Percentiles rank a stretch among this genome's conserved stretches.
phyloP scores from a whole-genome alignment of 2,329 filamentous ascomycete genomes.

The Venturia oleaginea region DNA sequence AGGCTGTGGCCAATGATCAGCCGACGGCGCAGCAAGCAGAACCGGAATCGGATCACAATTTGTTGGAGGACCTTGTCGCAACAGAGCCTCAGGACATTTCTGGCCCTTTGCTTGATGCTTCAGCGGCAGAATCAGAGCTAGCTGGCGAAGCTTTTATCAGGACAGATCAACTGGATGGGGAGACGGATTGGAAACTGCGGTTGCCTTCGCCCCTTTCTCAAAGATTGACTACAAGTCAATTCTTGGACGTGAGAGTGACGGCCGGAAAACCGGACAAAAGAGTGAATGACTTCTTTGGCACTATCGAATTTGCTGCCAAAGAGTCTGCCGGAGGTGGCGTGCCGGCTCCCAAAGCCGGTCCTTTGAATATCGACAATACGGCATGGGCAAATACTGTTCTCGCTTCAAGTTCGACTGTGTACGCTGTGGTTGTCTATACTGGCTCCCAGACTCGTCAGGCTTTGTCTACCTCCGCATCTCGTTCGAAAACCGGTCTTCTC shows the following conservation, averaged over 20 bases:
- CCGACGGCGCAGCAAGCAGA: constrained; percentile 9
- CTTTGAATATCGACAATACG: constrained; percentile 90
- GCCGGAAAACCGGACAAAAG: constrained; percentile 87
- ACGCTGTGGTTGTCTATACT: constrained; percentile 89
- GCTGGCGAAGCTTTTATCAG: constrained; percentile 87
- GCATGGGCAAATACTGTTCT: constrained; percentile 98
- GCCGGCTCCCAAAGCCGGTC: constrained; percentile 45
- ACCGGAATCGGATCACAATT: neutral
- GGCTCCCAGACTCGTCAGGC: constrained; percentile 90
- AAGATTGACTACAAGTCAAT: constrained; percentile 60
- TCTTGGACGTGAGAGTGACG: constrained; percentile 57
- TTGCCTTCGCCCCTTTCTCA: constrained; percentile 82
- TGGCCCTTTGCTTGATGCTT: neutral
- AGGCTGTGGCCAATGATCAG: constrained; percentile 51
- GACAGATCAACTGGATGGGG: constrained; percentile 93
- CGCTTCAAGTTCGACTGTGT: constrained; percentile 79
- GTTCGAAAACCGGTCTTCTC: constrained; percentile 86
- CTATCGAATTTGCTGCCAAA: constrained; percentile 54
- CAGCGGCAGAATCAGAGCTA: neutral
- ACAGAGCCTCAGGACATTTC: neutral
- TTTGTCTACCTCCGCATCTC: constrained; percentile 80
- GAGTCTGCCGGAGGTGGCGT: constrained; percentile 17
- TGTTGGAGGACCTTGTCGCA: constrained; percentile 8
- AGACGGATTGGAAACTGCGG: constrained; percentile 97
- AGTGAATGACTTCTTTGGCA: constrained; percentile 93